Conservation (phyloP, 176 grass and related monocot genomes). For the Avena atlantica region DNA sequence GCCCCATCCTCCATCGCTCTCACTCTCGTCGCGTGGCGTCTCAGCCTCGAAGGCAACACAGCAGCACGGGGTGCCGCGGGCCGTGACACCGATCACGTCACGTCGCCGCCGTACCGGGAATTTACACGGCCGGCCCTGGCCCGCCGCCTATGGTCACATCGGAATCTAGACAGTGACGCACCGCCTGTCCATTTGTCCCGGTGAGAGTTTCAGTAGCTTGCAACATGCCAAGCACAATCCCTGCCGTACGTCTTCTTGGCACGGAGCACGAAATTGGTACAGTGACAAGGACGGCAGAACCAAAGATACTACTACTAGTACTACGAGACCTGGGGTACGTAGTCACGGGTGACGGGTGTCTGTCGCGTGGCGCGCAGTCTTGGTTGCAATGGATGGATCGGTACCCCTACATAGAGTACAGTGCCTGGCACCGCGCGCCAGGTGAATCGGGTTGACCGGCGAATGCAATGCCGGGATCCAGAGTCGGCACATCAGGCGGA, state of each 20-base stretch:
- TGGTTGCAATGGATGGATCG: too few relatives aligned
- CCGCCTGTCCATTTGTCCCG: neutral
- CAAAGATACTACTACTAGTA: neutral
- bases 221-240: neutral
- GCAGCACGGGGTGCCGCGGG: too few relatives aligned
- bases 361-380: too few relatives aligned
- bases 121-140: neutral
- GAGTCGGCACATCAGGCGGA: neutral
- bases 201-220: neutral
- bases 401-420: too few relatives aligned
- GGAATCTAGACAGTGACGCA: slow-evolving; percentile 13
- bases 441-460: slow-evolving; percentile 2
- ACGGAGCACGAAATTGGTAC: neutral
- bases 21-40: too few relatives aligned
- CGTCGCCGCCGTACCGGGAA: neutral
- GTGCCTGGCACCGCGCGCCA: too few relatives aligned
- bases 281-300: neutral
- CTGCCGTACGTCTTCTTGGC: neutral
- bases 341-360: too few relatives aligned
- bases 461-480: neutral
- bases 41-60: too few relatives aligned
- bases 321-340: neutral
- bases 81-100: too few relatives aligned
- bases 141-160: neutral
- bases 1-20: too few relatives aligned